Evolutionary conservation across 2,329 filamentous ascomycete genomes (phyloP), one percentile per base, ranked within the genome.

Genomic region (Intubia oerlemansii): DNA sequence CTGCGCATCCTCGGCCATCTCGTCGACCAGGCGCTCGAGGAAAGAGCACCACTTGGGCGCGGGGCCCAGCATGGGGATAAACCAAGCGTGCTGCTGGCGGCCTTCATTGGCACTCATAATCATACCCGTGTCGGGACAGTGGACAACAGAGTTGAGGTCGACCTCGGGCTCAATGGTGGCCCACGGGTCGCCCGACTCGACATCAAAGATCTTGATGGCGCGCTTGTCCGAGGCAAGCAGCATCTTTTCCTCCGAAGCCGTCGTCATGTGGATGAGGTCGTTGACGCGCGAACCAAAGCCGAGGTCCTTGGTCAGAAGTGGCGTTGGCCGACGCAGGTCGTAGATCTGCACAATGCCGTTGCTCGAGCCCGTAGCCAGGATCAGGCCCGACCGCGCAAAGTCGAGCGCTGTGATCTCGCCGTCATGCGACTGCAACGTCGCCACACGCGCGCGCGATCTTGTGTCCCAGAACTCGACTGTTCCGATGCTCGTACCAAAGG

Each of bases 401-500:
- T 90, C 72, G 25, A 98, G 56, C 0, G 88, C 80, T 0, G 85
- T 93, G 25, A 93, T 71, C 44, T 81, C 76, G 18, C 67, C 68
- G 34, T 71, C 64, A 33, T 70, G 62, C 1, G 60, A 64, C 10
- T 73, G 62, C 2, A 98, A 56, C 12, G 85, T 62, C 11, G 80
- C 84, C 9, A 85, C 76, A 32, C 81, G 64, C 31, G 74, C 75
- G 44, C 81, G 75, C 17, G 78, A 82, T 34, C 88, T 66, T 1
- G 84, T 66, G 46, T 98, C 88, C 80, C 84, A 98, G 44, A 95
- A 85, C 46, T 98, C 88, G 16, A 95, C 80, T 1, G 85, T 92
- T n/a, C 88, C 85, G 32, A 88, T 57, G 3, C 81, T 84, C 1
- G 88, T 98, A 29, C 90, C 88, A 42, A 98, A 98, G 1, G 85